Evolutionary conservation across 257 asterid species (phyloP).

Genomic region (Ehretia macrophylla): DNA sequence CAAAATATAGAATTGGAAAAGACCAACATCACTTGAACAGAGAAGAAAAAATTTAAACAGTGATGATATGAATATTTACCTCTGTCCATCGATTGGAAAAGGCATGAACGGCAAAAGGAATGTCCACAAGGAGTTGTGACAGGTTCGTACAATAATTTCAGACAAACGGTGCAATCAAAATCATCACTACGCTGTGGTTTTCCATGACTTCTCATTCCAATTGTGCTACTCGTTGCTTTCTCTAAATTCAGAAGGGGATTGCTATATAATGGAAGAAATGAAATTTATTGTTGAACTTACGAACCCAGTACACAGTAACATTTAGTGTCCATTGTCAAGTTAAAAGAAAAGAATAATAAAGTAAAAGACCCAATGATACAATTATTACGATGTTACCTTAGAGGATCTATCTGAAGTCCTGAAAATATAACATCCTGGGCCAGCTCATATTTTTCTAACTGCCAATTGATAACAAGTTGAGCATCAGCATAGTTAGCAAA

Average conservation of each 20-base stretch:
- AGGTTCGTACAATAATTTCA: constrained; percentile 86
- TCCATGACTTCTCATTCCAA: constrained; percentile 49
- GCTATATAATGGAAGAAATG: constrained; percentile 34
- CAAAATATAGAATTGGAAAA: background rate
- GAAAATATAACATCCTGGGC: constrained; percentile 64
- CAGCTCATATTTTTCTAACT: constrained; percentile 79
- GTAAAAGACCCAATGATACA: no score
- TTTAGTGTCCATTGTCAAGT: background rate
- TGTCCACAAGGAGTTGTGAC: constrained; percentile 97
- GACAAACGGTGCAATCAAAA: constrained; percentile 91
- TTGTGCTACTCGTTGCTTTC: constrained; percentile 33
- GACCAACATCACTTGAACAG: background rate
- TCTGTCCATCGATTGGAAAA: constrained; percentile 95
- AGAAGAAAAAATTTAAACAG: background rate
- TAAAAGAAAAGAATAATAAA: no score
- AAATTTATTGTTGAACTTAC: background rate
- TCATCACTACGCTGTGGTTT: constrained; percentile 77
- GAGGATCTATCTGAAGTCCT: constrained; percentile 76
- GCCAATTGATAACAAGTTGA: constrained; percentile 28
- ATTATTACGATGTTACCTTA: constrained; percentile 36
- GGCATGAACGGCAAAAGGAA: constrained; percentile 93
- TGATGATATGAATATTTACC: constrained; percentile 34
- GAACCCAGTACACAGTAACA: background rate
- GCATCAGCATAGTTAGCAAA: no score
- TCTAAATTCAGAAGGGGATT: constrained; percentile 57